These are phyloP conservation scores for Coelastrella sp. DNA, from an alignment of 139 green algal species.

Conservation along the genomic window DNA sequence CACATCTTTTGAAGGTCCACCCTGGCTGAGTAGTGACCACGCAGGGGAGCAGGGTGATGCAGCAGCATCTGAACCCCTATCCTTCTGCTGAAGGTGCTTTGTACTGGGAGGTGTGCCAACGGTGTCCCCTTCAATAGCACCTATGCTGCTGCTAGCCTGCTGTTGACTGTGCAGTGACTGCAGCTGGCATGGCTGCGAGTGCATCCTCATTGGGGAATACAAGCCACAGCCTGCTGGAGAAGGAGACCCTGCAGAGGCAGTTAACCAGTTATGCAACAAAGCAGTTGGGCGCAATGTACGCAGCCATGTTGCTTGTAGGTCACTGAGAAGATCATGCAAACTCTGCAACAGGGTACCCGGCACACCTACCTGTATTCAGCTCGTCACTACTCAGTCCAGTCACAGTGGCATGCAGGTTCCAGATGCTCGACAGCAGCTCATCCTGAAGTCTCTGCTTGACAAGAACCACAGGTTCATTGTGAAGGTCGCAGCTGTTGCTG, in stretches of 20 bases:
- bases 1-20: neutral
- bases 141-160: neutral
- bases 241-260: neutral
- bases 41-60: conserved; percentile 4
- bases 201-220: neutral
- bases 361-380: neutral
- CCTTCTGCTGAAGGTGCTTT: neutral
- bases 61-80: neutral
- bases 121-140: neutral
- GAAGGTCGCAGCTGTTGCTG: neutral
- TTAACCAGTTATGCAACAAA: neutral
- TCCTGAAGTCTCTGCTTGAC: conserved; percentile 34
- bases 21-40: conserved; percentile 9
- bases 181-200: neutral
- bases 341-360: too few species aligned
- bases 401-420: conserved; percentile 29
- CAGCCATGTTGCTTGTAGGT: too few species aligned
- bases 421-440: conserved; percentile 32
- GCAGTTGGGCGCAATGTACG: too few species aligned
- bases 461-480: neutral
- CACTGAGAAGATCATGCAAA: too few species aligned
- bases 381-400: neutral
- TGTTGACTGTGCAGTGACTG: neutral
- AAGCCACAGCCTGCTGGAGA: neutral
- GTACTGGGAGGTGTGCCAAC: neutral